Conservation (phyloP, 73 alveolate species). For the Stentor roeselii region DNA sequence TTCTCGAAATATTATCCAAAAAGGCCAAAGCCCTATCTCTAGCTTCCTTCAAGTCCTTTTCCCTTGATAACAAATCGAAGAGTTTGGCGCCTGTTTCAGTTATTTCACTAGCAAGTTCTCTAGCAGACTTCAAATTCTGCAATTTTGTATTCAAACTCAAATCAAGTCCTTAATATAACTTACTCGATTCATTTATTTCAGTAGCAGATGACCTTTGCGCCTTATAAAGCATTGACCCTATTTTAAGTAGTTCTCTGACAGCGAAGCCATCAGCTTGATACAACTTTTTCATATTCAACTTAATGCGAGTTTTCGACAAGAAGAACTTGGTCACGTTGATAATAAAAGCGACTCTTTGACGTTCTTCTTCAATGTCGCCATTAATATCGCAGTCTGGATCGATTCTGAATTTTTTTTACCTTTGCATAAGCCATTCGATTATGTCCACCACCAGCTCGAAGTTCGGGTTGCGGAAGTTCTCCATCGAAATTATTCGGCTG, state of each 20-base stretch:
- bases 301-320: slow-evolving; percentile 88
- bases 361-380: slow-evolving; percentile 96
- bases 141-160: slow-evolving; percentile 29
- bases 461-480: slow-evolving; percentile 92
- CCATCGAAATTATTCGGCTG: slow-evolving; percentile 95
- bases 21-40: slow-evolving; percentile 92
- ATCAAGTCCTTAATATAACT: slow-evolving; percentile 24
- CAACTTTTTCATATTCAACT: slow-evolving; percentile 92
- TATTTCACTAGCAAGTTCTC: slow-evolving; percentile 81
- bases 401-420: slow-evolving; percentile 42
- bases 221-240: slow-evolving; percentile 92
- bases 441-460: slow-evolving; percentile 97
- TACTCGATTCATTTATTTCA: slow-evolving; percentile 26
- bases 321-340: slow-evolving; percentile 82
- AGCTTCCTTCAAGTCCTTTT: slow-evolving; percentile 88
- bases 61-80: slow-evolving; percentile 92
- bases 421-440: slow-evolving; percentile 89
- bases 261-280: slow-evolving; percentile 98
- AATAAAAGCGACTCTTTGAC: slow-evolving; percentile 93
- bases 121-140: slow-evolving; percentile 65
- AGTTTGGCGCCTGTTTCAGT: slow-evolving; percentile 91
- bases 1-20: slow-evolving; percentile 45
- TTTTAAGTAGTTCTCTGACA: slow-evolving; percentile 90
- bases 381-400: slow-evolving; percentile 92
- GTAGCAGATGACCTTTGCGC: slow-evolving; percentile 86